Evolutionary conservation across 2,329 filamentous ascomycete species (phyloP), one percentile per base, ranked within the genome.

Genomic region (Curvularia lunata): DNA sequence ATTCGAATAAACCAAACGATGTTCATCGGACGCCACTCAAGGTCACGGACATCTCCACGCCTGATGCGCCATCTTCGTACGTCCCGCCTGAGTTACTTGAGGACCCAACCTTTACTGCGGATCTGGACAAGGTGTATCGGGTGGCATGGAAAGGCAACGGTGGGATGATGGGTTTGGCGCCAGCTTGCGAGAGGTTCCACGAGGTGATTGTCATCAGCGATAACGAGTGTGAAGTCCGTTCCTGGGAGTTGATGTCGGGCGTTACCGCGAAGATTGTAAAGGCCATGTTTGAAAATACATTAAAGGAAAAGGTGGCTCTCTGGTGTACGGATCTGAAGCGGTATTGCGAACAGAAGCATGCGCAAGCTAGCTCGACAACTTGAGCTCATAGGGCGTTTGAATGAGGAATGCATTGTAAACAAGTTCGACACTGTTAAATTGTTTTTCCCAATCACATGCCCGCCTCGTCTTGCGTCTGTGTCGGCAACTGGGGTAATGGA

Each of bases 161-260:
- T 2, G 62, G 60, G 21, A 58, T 64, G 32, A 56, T 61, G 12
- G 49, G 54, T 5, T 49, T 56, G 13, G 61, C 51, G 8, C 42
- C 61, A 16, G 58, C 58, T 16, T 27, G 56, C 10, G 65, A 69
- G 25, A 50, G 66, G 3, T 65, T 69, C 12, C 65, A 69, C 12
- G 66, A 69, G 42, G 52, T 68, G 7, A 68, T 69, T 37, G 51
- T 61, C 1, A 57, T 27, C 8, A 53, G 58, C 0, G 48, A 63
- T 10, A 55, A 61, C 4, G 52, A 63, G 23, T 69, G 66, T 43
- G 65, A 69, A 43, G 64, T 69, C 5, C 43, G 62, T 18, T 61
- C 55, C 1, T 69, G 66, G 66, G 66, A 69, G 58, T 34, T 63
- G 2, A 69, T 69, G 65, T 48, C 58, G 1, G 66, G 65, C 10